These are phyloP conservation scores for Cenococcum geophilum DNA, from an alignment of 495 filamentous ascomycete genomes.

Conservation along the genomic window DNA sequence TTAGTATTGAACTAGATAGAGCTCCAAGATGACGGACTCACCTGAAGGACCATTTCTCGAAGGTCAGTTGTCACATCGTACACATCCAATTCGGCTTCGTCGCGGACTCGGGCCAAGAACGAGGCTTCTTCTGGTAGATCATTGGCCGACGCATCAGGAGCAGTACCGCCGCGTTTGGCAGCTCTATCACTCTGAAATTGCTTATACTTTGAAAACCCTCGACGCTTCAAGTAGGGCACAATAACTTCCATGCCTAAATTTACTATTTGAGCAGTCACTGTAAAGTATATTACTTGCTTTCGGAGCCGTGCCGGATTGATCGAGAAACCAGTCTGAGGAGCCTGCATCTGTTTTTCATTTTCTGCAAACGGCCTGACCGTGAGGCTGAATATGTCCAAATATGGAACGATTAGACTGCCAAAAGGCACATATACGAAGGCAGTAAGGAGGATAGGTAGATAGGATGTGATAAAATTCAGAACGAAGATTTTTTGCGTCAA, in stretches of 20 bases:
- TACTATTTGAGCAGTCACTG: conserved; percentile 90
- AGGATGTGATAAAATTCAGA: conserved; percentile 96
- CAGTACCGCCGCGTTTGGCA: conserved; percentile 42
- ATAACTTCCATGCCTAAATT: conserved; percentile 80
- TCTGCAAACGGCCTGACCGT: conserved; percentile 69
- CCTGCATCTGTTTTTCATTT: conserved; percentile 58
- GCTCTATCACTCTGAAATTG: conserved; percentile 56
- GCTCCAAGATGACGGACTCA: conserved; percentile 30
- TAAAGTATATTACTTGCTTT: conserved; percentile 95
- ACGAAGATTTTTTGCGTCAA: conserved; percentile 89
- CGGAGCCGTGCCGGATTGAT: conserved; percentile 80
- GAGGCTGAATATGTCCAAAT: conserved; percentile 78
- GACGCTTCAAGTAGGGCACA: conserved; percentile 77
- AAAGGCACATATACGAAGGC: conserved; percentile 98
- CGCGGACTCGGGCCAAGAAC: conserved; percentile 73
- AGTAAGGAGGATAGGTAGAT: conserved; percentile 84
- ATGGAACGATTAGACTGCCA: conserved; percentile 76
- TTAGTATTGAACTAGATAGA: background rate
- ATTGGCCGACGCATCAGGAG: conserved; percentile 35
- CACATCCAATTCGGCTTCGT: conserved; percentile 75
- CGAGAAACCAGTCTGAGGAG: conserved; percentile 56
- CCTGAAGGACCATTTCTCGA: conserved; percentile 92
- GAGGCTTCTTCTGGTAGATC: conserved; percentile 67
- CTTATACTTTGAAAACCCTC: conserved; percentile 65
- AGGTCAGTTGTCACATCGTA: conserved; percentile 89